Percentiles rank a stretch among this genome's conserved stretches.
phyloP scores from a whole-genome alignment of 2,329 filamentous ascomycete species.

The Ascochyta clinopodiicola region DNA sequence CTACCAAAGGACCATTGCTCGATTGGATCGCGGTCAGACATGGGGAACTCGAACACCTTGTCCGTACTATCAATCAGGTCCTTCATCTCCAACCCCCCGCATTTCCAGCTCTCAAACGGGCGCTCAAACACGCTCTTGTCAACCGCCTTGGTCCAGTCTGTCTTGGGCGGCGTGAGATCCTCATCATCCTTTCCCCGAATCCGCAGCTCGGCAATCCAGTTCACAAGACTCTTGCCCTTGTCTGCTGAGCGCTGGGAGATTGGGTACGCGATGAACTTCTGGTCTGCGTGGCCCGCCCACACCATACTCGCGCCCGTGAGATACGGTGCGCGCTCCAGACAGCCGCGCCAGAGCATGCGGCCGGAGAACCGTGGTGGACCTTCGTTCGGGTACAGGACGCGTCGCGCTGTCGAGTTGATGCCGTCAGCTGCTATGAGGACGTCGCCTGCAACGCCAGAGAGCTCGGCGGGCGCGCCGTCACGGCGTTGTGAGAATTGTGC shows the following conservation, averaged over 20 bases:
- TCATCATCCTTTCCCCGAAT: constrained; percentile 52
- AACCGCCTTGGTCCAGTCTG: constrained; percentile 54
- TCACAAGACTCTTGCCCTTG: constrained; percentile 51
- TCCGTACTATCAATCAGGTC: constrained; percentile 53
- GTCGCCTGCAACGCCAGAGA: constrained; percentile 42
- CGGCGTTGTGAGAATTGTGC: constrained; percentile 45
- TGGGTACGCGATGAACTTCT: constrained; percentile 58
- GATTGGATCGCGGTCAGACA: constrained; percentile 55
- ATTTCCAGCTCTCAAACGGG: constrained; percentile 52
- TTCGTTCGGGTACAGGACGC: constrained; percentile 53
- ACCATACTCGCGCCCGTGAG: constrained; percentile 55
- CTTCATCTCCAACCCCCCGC: constrained; percentile 52
- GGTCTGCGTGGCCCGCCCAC: constrained; percentile 56
- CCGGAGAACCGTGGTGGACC: constrained; percentile 55
- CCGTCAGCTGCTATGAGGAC: constrained; percentile 54
- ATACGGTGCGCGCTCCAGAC: constrained; percentile 50
- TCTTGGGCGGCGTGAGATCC: constrained; percentile 53
- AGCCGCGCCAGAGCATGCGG: constrained; percentile 56
- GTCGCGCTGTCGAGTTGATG: constrained; percentile 54
- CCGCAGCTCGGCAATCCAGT: constrained; percentile 57
- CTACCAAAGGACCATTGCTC: constrained; percentile 48
- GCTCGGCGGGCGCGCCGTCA: constrained; percentile 34
- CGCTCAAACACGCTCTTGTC: constrained; percentile 51
- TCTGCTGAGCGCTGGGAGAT: constrained; percentile 49
- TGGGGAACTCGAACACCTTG: constrained; percentile 55